These are phyloP conservation scores for Luffa aegyptiaca DNA, from an alignment of 306 rosid species.

Conservation along the genomic window DNA sequence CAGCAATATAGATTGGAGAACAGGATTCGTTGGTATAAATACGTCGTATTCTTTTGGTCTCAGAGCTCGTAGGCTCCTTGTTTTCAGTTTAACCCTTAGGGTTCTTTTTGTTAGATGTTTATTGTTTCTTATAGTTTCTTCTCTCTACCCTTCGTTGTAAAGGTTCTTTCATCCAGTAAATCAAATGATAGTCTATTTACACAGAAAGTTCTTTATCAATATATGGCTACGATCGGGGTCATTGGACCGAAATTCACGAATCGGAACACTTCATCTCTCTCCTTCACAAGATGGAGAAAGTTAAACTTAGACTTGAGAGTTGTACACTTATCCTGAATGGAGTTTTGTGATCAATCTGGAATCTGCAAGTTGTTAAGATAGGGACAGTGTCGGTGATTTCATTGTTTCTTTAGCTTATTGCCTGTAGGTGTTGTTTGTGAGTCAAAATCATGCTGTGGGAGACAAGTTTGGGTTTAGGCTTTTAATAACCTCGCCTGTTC, in stretches of 20 bases:
- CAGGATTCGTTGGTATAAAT: constrained; percentile 4
- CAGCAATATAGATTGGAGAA: constrained; percentile 1
- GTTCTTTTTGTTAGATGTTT: constrained; percentile 1
- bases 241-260: neutral
- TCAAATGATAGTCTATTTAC: neutral
- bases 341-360: neutral
- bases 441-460: constrained; percentile 4
- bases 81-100: neutral
- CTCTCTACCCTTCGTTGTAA: neutral
- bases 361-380: neutral
- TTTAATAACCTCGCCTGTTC: constrained; percentile 4
- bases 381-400: constrained; percentile 5
- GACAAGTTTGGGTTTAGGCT: constrained; percentile 7
- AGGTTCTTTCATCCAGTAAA: neutral
- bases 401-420: neutral
- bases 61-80: neutral
- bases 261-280: neutral
- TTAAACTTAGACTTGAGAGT: neutral
- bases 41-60: neutral
- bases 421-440: neutral
- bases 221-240: neutral
- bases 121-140: neutral
- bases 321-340: neutral
- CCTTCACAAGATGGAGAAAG: neutral
- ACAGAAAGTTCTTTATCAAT: neutral